A percentile compares a stretch with the other conserved stretches of the same genome.
These are phyloP conservation scores for Ascodesmis nigricans DNA, from an alignment of 495 filamentous ascomycete species.

Conservation along the genomic window DNA sequence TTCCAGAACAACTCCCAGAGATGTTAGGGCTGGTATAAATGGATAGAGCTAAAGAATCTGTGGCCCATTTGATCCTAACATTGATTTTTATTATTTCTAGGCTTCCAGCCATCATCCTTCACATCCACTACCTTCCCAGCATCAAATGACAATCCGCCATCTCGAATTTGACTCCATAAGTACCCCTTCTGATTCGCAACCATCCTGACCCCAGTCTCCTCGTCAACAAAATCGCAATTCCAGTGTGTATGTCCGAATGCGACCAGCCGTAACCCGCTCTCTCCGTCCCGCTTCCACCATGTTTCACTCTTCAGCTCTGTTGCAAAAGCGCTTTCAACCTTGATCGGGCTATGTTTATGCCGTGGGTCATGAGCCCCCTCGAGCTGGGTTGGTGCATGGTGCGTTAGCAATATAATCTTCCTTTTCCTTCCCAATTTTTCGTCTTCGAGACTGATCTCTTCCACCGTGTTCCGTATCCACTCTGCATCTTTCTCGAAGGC, in stretches of 20 bases:
- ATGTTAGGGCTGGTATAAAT: too few species aligned
- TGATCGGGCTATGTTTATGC: constrained; percentile 23
- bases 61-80: too few species aligned
- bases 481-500: constrained; percentile 18
- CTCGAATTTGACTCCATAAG: too few species aligned
- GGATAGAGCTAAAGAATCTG: too few species aligned
- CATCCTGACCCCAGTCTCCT: constrained; percentile 5
- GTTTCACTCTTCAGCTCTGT: constrained; percentile 12
- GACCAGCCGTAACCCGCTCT: constrained; percentile 28
- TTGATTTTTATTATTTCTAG: too few species aligned
- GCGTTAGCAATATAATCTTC: constrained; percentile 30
- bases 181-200: constrained; percentile 24
- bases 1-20: too few species aligned
- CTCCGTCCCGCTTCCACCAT: constrained; percentile 31
- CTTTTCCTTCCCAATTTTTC: constrained; percentile 20
- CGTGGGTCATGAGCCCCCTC: constrained; percentile 23
- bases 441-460: too few species aligned
- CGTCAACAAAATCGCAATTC: constrained; percentile 26
- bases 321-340: neutral
- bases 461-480: neutral
- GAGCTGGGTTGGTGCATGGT: constrained; percentile 29
- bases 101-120: too few species aligned
- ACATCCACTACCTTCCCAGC: too few species aligned
- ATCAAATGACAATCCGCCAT: too few species aligned
- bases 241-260: constrained; percentile 38